Base-by-base conservation (phyloP, 306 rosid species). In the Rubus parviflorus region DNA sequence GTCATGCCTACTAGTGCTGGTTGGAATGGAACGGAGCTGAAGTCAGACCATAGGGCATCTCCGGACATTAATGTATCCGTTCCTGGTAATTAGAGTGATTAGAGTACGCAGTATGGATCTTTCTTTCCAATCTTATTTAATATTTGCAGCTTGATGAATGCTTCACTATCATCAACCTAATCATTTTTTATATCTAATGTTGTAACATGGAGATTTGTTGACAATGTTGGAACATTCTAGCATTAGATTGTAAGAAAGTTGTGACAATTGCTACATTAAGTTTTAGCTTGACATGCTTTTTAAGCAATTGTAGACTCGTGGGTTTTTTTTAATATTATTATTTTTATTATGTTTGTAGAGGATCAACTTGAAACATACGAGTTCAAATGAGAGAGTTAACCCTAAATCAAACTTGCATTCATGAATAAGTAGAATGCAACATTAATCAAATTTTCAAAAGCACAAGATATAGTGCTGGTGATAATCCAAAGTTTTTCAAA, bases 21-120 rank as follows among this genome's bases (percentile, higher is more conserved):
- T 65, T 89, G 93, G 93, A 87, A 86, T 70, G 88, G 86, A 20
- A 78, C 85, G 43, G 86, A 77, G 30, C 81, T 84, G 3, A 77
- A 67, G 40, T 83, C 88, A 12, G 88, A 85, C 45, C 93, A 85
- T 80, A 87, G 90, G 75, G 86, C 74, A 51, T 89, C 93, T 43
- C 95, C 97, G 0, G 97, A 93, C 80, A 91, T 93, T 82, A 93
- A 91, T 46, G 78, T 88, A 38, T 63, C 91, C 14, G 77, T 88
- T 70, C 76, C 75, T 19, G 88, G 85, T 53, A 87, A 89, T 81
- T 85, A 89, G 67, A 13, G 68, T 16, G 68, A 25, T 14, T 73
- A 57, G 25, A 87, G 79, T 66, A 37, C 47, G 20, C 74, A 75
- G 77, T 41, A 48, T 35, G 49, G 14, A 15, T 25, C n/a, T 19